Base-by-base conservation (phyloP, 306 rosid genomes). In the Pterocarpus santalinus region DNA sequence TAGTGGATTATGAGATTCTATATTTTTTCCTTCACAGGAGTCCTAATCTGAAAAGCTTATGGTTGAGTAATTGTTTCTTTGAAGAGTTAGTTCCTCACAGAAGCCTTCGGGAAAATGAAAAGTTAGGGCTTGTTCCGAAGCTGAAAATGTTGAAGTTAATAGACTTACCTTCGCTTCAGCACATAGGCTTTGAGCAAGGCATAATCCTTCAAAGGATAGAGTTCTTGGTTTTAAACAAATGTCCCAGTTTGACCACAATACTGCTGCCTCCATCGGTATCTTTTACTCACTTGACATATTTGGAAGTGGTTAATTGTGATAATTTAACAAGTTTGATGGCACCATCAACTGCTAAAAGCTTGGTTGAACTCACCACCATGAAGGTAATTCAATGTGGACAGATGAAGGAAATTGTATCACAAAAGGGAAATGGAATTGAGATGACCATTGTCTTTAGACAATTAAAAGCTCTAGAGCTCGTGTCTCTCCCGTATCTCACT, bases 21-120 rank as follows among this genome's bases (percentile, higher is more conserved):
- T 51, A 63, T 71, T 83, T 55, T 36, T 82, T 82, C 72, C 75
- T 83, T 28, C 56, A 64, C 3, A 41, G 32, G 0, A 77, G 53
- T 63, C 79, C 82, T 62, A 15, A 69, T 62, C 53, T 82, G 22
- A 30, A 67, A 57, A 67, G 56, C 38, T 57, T 69, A 1, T 22
- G 22, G 0, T 58, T 76, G 52, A 16, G 0, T 1, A 0, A 1
- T 1, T 61, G 64, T 66, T 3, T 3, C 2, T 60, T 76, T 7
- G 17, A 56, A 6, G 33, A 58, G 17, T 32, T 76, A n/a, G n/a
- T n/a, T n/a, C n/a, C n/a, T n/a, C n/a, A n/a, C n/a, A n/a, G 32
- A 22, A 36, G 17, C 66, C 77, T 4, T 6, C 0, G 2, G n/a
- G n/a, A 33, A n/a, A 5, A 56, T 41, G 5, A 58, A 69, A 13